phyloP scores from a whole-genome alignment of 257 asterid species.

The Nicotiana benthamiana region DNA sequence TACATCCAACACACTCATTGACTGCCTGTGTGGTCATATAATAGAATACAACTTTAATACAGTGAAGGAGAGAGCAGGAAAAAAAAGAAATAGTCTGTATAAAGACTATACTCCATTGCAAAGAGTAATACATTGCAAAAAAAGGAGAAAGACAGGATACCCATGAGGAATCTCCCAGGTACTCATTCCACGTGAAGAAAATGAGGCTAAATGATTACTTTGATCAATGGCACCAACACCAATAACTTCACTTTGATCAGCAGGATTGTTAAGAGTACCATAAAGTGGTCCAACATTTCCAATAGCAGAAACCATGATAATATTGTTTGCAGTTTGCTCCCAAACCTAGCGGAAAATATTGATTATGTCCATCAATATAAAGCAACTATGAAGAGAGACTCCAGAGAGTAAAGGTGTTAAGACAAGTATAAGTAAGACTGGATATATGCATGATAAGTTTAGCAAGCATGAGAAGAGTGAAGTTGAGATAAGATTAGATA shows the following conservation, averaged over 20 bases:
- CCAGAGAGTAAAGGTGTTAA: neutral
- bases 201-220: conserved; percentile 92
- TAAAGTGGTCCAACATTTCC: conserved; percentile 98
- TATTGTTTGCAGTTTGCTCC: conserved; percentile 92
- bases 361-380: neutral
- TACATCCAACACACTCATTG: neutral
- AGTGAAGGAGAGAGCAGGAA: neutral
- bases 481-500: neutral
- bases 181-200: conserved; percentile 99
- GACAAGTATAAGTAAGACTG: neutral
- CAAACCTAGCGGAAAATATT: conserved; percentile 47
- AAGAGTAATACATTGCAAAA: neutral
- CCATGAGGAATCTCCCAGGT: conserved; percentile 99
- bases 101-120: neutral
- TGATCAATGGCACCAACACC: conserved; percentile 99
- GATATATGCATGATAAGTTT: neutral
- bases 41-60: neutral
- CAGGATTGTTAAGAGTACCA: conserved; percentile 96
- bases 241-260: conserved; percentile 97
- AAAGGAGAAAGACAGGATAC: conserved; percentile 26
- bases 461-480: neutral
- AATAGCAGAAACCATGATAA: conserved; percentile 90
- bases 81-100: neutral
- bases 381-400: neutral
- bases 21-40: neutral